Evolutionary conservation across 495 filamentous ascomycete species (phyloP), one percentile per base, ranked within the genome.

Genomic region (Hypoxylon fragiforme): DNA sequence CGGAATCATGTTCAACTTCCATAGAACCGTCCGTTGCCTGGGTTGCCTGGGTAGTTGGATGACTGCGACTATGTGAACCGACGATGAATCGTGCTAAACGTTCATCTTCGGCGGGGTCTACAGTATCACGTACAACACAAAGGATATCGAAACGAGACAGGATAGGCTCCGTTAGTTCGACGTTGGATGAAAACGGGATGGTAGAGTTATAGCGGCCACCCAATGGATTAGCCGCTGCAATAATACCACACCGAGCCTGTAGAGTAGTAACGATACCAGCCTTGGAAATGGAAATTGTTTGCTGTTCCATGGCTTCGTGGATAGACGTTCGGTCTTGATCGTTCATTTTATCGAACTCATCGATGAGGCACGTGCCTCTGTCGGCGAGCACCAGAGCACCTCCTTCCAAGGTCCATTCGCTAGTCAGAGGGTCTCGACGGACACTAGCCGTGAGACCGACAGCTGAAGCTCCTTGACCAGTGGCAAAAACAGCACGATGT

Each of bases 331-430:
- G 71, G 69, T 99, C 95, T 63, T 97, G 91, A 68, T 99, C 95
- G 73, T 99, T 99, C 95, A 99, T 99, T 80, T 99, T 99, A 81
- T 99, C 95, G 70, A 99, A 99, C 70, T 99, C 95, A 69, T 99
- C 95, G 61, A 99, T 99, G 22, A 99, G 78, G 67, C 95, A 99
- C 28, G 90, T 95, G 35, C 95, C 95, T 51, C 89, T 86, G 71
- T 99, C 95, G 19, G 95, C 95, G 28, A 99, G 81, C 45, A 99
- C 95, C 14, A 99, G 77, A 1, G 95, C 95, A 63, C 95, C 95
- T 59, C 95, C 95, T 76, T 99, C 95, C 14, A 99, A 78, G 9
- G 95, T 97, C 95, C 95, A 99, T 75, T 99, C 95, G 60, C 84
- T 87, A 1, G 95, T 99, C 60, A 99, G 76, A 0, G 95, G 95